Evolutionary conservation across 495 filamentous ascomycete genomes (phyloP), one percentile per base, ranked within the genome.

Genomic region (Daldinia concentrica): DNA sequence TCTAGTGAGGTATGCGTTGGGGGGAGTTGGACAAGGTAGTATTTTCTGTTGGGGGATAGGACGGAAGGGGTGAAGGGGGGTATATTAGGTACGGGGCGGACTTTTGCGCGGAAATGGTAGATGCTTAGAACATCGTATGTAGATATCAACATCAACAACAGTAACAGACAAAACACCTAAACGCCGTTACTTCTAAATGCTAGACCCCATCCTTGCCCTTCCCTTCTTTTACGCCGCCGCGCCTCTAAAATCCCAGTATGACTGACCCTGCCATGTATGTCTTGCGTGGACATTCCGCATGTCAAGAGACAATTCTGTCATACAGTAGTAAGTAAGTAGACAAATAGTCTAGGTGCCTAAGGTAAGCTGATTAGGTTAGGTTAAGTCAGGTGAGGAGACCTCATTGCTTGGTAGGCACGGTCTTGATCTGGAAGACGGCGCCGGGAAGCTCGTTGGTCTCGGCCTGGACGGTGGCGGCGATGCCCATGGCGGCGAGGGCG

Each of bases 341-440:
- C 5, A 22, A 22, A 22, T 41, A 41, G n/a, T 22, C 19, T 15
- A 52, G 48, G n/a, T n/a, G n/a, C n/a, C n/a, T n/a, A n/a, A n/a
- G n/a, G 48, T 7, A 27, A 9, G 24, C 7, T 26, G 41, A 17
- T 22, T 48, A 22, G 17, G 41, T 22, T 48, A 22, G 17, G 41
- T n/a, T 48, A 48, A 22, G 41, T 22, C 3, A 19, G 24, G 17
- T 6, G 8, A 24, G 0, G 26, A 29, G 29, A 54, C 7, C 24
- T 29, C 14, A 77, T 60, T 87, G 75, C 76, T 89, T 91, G 55
- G 85, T 79, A 52, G 86, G 82, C 24, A 90, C 80, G 9, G 92
- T 96, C 84, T 97, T 97, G 81, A 99, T 97, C 82, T 99, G 96
- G 81, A 99, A 99, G 1, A 92, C 93, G 52, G 95, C 95, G 4